A percentile compares a stretch with the other conserved stretches of the same genome.
phyloP scores from a whole-genome alignment of 306 rosid genomes.

The Fragaria ananassa region DNA sequence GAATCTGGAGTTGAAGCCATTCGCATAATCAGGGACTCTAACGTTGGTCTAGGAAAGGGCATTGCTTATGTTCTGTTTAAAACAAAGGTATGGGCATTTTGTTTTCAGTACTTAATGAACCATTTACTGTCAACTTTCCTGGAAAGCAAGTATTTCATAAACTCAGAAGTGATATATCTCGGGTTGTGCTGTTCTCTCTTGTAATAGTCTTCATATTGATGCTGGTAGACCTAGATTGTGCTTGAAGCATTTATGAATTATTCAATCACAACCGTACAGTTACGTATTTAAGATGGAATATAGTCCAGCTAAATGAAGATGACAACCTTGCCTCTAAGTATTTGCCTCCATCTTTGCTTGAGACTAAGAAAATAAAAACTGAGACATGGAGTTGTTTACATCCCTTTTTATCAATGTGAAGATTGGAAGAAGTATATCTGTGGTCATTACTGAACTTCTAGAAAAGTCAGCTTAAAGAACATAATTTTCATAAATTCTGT shows the following conservation, averaged over 20 bases:
- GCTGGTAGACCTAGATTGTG: background rate
- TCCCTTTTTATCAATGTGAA: too few relatives aligned
- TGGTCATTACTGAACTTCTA: background rate
- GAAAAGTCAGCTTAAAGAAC: background rate
- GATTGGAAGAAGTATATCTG: background rate
- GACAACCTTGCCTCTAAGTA: background rate
- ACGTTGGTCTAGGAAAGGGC: slow-evolving; percentile 82
- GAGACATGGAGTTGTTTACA: background rate
- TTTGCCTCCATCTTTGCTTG: background rate
- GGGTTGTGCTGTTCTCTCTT: background rate
- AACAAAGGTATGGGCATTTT: slow-evolving; percentile 55
- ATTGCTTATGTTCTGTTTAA: slow-evolving; percentile 76
- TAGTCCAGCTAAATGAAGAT: background rate
- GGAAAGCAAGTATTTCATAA: background rate
- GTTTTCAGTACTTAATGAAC: background rate
- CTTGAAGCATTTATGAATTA: background rate
- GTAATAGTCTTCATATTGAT: background rate
- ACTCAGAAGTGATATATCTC: background rate
- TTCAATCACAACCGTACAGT: background rate
- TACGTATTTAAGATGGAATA: background rate
- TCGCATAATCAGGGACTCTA: slow-evolving; percentile 83
- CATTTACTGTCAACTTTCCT: background rate
- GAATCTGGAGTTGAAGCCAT: slow-evolving; percentile 70
- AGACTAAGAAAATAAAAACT: background rate
- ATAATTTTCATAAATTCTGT: background rate